Evolutionary conservation across 2,329 filamentous ascomycete species (phyloP), one percentile per base, ranked within the genome.

Genomic region (Paraconiothyrium sp.): DNA sequence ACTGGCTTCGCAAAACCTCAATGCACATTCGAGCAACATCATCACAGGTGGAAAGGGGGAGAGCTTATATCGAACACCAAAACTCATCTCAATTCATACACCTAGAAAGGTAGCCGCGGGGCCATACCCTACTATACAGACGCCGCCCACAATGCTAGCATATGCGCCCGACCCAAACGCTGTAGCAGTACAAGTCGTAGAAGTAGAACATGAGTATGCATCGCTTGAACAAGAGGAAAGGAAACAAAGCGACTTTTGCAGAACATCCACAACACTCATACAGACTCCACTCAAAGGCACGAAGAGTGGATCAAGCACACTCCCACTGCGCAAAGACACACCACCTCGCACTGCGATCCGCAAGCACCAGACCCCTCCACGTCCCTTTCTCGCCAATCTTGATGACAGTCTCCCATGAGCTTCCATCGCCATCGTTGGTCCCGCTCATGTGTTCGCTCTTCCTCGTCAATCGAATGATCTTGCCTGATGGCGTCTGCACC

Each of bases 401-500:
- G 81, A 96, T 94, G 52, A 94, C 93, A 7, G 92, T 95, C 82
- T 95, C 92, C 92, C 92, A 96, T 5, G 88, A 89, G 44, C 89
- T 91, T 20, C 91, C 91, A 67, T 93, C 88, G 44, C 88, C 89
- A 57, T 90, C 90, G 2, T 84, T 84, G 48, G 65, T 74, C 60
- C 66, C 76, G 63, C 82, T 84, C 73, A 84, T 86, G 71, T 86
- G 84, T 66, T 93, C 90, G 70, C 89, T 92, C 82, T 94, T 94
- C 69, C 92, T 85, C 84, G 93, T 93, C 73, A 96, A 84, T 57
- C 95, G 85, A 61, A 98, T 86, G 69, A 99, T 98, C 82, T 98
- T 98, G 63, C 96, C 95, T 34, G 90, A 92, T 0, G 95, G 95
- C 6, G 92, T 93, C 80, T 99, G 95, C 59, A 99, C 94, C 0